These are phyloP conservation scores for Elaeagnus macrophylla DNA, from an alignment of 306 rosid species.

Conservation along the genomic window DNA sequence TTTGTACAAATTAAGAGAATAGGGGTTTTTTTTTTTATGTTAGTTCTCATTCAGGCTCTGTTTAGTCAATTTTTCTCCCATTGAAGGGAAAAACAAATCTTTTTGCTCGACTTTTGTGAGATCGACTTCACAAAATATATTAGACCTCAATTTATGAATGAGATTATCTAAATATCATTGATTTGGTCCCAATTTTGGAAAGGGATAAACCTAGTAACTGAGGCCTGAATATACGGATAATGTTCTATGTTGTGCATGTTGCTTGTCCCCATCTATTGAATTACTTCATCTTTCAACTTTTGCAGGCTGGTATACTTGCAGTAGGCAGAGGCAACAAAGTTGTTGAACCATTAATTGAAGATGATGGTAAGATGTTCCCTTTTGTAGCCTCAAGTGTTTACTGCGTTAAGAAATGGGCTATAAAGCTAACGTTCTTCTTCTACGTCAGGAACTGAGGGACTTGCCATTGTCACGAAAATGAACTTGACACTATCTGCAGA, in stretches of 20 bases:
- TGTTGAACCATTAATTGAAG: constrained; percentile 61
- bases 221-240: neutral
- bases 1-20: neutral
- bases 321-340: constrained; percentile 96
- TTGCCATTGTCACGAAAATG: constrained; percentile 62
- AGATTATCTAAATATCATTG: neutral
- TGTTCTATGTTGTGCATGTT: neutral
- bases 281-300: constrained; percentile 18
- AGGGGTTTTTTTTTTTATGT: neutral
- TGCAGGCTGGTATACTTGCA: constrained; percentile 94
- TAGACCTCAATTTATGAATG: neutral
- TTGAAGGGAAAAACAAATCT: neutral
- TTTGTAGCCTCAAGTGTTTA: constrained; percentile 10
- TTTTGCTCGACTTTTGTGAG: neutral
- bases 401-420: constrained; percentile 12
- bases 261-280: neutral
- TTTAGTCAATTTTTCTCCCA: neutral
- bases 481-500: constrained; percentile 82
- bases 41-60: neutral
- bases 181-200: neutral
- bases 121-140: neutral
- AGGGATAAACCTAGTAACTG: neutral
- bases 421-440: constrained; percentile 20
- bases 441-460: constrained; percentile 67
- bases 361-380: constrained; percentile 54